phyloP scores from a whole-genome alignment of 176 grass and related monocot species.

The Phragmites australis region DNA sequence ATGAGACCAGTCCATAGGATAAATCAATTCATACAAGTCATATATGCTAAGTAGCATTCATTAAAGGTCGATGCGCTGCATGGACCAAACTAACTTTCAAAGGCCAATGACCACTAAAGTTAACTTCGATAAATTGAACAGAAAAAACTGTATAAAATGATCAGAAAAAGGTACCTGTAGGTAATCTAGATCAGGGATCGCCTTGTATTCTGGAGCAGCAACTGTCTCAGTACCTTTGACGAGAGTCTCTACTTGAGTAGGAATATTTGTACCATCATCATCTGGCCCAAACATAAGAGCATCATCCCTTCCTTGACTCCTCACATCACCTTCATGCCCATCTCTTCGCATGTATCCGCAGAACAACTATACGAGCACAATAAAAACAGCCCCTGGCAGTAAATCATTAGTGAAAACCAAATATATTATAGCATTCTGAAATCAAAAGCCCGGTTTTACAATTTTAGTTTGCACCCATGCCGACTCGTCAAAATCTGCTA shows the following conservation, averaged over 20 bases:
- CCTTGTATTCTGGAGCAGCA: slow-evolving; percentile 74
- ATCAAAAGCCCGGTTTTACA: slow-evolving; percentile 5
- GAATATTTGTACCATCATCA: slow-evolving; percentile 69
- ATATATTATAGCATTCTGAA: slow-evolving; percentile 48
- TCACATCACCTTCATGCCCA: slow-evolving; percentile 37
- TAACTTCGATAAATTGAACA: slow-evolving; percentile 8
- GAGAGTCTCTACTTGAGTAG: slow-evolving; percentile 67
- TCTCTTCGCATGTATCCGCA: slow-evolving; percentile 64
- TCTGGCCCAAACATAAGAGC: slow-evolving; percentile 45
- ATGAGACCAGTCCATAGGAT: slow-evolving; percentile 1
- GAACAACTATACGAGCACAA: slow-evolving; percentile 80
- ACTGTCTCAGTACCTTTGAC: slow-evolving; percentile 62
- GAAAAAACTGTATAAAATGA: neutral
- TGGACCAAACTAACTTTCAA: slow-evolving; percentile 16
- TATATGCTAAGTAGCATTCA: neutral
- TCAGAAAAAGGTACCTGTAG: slow-evolving; percentile 63
- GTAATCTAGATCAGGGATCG: slow-evolving; percentile 87
- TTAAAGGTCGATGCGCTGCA: neutral
- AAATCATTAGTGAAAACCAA: slow-evolving; percentile 97
- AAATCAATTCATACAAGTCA: slow-evolving; percentile 17
- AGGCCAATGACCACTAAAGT: neutral
- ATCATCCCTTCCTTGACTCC: slow-evolving; percentile 42
- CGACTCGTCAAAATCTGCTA: neutral
- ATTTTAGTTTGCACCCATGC: slow-evolving; percentile 3
- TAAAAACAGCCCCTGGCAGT: slow-evolving; percentile 94